Conservation (phyloP, 2,329 filamentous ascomycete species). For the Colletotrichum orbiculare region DNA sequence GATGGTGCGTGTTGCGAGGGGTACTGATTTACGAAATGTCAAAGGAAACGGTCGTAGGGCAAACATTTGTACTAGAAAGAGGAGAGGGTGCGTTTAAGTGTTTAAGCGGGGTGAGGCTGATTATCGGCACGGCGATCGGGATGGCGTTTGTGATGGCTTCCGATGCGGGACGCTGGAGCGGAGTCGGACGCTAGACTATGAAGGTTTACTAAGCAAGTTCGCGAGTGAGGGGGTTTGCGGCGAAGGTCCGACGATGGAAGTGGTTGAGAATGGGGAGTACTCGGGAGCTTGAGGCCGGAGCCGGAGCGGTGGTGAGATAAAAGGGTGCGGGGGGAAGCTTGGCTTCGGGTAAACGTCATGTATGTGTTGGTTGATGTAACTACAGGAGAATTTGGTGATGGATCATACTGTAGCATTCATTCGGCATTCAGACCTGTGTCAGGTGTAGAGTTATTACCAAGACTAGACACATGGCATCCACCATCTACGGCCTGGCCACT, state of each 20-base stretch:
- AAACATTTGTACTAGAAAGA: too few relatives aligned
- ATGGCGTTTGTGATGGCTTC: background rate
- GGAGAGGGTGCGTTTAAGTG: background rate
- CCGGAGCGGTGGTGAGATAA: background rate
- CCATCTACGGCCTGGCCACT: too few relatives aligned
- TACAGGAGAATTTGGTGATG: too few relatives aligned
- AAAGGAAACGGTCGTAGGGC: background rate
- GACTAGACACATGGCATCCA: too few relatives aligned
- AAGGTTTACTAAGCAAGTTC: background rate
- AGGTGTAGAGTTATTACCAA: too few relatives aligned
- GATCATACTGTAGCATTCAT: too few relatives aligned
- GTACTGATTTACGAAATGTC: background rate
- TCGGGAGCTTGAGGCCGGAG: constrained; percentile 2
- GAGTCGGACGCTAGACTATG: background rate
- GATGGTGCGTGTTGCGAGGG: background rate
- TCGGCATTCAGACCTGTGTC: too few relatives aligned
- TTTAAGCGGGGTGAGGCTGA: constrained; percentile 10
- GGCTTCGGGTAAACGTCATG: background rate
- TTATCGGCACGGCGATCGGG: background rate
- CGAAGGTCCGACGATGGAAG: too few relatives aligned
- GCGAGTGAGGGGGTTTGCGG: constrained; percentile 5
- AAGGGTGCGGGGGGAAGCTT: background rate
- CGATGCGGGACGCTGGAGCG: background rate
- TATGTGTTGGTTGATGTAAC: background rate
- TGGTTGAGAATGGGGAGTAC: background rate